Base-by-base conservation (phyloP, 352 stramenopile species). In the Phytopythium kandeliae region DNA sequence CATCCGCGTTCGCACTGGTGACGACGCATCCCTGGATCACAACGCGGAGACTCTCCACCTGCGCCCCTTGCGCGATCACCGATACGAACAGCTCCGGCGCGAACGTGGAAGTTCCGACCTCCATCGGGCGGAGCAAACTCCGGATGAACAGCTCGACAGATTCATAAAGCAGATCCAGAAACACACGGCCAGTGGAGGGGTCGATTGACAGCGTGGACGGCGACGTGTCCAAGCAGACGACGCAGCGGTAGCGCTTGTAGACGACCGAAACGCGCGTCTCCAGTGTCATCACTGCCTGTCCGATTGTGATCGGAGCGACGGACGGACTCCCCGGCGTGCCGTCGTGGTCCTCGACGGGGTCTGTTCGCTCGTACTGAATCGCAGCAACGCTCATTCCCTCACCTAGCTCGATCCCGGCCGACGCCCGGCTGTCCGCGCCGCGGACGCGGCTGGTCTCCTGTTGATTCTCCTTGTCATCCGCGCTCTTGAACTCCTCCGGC, bases 131-230 rank as follows among this genome's bases (percentile, higher is more conserved):
- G 8, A 90, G 46, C 17, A 94, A 49, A 31, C 65, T 80, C 59
- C 71, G 78, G 28, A 94, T 70, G 48, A 92, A 91, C 22, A 92
- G 70, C 74, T 87, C 71, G 1, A 90, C 67, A 21, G 78, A 87
- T 44, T 94, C 78, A 57, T 85, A 92, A 12, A 91, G 58, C 58
- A 92, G 59, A 37, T 93, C 84, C 19, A 94, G 58, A 58, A 94
- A 93, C 17, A 94, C 62, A 3, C 71, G 72, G 11, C 84, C 85
- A 0, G 78, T 85, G 0, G 61, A 54, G 16, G 82, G 65, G 49
- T 96, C 85, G 46, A 96, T 93, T 25, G 85, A 87, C 22, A 91
- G 61, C 22, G 82, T 81, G 30, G 83, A 96, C 15, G 83, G 85
- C 31, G 81, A 94, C 25, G 78, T 80, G 54, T 96, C 85, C 19